A percentile compares a stretch with the other conserved stretches of the same genome.
Conservation (phyloP, 2,329 filamentous ascomycete genomes). For the Venturia aucupariae region DNA sequence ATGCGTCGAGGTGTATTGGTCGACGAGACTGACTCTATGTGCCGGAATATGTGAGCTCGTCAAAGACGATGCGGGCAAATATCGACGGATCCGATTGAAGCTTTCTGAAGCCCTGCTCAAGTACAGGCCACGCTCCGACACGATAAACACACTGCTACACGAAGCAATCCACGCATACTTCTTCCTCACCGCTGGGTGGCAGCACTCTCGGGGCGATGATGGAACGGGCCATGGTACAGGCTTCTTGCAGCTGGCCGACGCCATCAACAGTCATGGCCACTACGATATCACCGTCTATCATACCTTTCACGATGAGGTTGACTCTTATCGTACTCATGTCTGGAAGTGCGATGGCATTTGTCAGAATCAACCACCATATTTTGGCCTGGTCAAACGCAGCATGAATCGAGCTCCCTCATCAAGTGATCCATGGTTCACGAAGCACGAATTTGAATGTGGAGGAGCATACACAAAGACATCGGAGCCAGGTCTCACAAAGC, state of each 20-base stretch:
- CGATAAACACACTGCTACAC: conserved; percentile 36
- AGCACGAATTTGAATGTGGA: conserved; percentile 33
- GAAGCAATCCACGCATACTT: conserved; percentile 39
- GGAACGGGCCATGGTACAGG: conserved; percentile 35
- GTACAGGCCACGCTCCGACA: conserved; percentile 34
- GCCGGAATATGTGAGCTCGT: conserved; percentile 38
- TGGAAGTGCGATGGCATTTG: conserved; percentile 37
- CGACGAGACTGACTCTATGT: conserved; percentile 35
- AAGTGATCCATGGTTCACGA: conserved; percentile 33
- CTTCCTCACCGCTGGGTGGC: conserved; percentile 36
- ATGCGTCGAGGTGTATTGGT: conserved; percentile 36
- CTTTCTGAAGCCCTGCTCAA: conserved; percentile 36
- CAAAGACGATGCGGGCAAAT: conserved; percentile 29
- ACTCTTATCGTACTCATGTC: conserved; percentile 36
- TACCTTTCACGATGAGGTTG: conserved; percentile 38
- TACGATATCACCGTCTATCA: conserved; percentile 35
- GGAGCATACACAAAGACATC: conserved; percentile 33
- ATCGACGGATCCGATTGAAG: conserved; percentile 33
- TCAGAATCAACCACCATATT: conserved; percentile 29
- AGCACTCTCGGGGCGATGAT: conserved; percentile 32
- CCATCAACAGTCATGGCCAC: conserved; percentile 35
- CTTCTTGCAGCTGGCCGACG: conserved; percentile 34
- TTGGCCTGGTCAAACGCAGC: conserved; percentile 36
- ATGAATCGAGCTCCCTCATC: conserved; percentile 37
- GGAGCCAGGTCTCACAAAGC: conserved; percentile 34